Evolutionary conservation across 768 basidiomycete species (phyloP).

Genomic region (Coprinopsis sp.): DNA sequence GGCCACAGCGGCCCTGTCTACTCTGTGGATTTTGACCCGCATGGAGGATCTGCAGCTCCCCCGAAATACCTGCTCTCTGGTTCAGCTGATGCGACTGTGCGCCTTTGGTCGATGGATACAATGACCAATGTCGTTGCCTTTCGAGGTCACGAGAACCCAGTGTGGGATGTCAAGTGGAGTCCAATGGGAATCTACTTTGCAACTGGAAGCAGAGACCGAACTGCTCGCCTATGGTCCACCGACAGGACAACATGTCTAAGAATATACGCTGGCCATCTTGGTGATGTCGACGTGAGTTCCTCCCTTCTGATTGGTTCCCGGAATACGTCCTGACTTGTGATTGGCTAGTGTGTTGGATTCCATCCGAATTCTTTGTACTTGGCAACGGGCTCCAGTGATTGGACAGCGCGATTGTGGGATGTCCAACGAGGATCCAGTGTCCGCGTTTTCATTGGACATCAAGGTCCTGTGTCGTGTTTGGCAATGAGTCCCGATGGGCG

Average conservation of each 20-base stretch:
- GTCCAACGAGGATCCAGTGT: slow-evolving; percentile 94
- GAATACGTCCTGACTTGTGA: slow-evolving; percentile 3
- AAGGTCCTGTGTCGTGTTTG: slow-evolving; percentile 79
- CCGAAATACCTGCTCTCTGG: slow-evolving; percentile 87
- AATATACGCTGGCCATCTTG: slow-evolving; percentile 93
- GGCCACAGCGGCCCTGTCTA: slow-evolving; percentile 98
- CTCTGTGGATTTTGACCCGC: slow-evolving; percentile 88
- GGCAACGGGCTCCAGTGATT: slow-evolving; percentile 94
- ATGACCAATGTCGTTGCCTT: slow-evolving; percentile 92
- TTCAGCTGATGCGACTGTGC: slow-evolving; percentile 86
- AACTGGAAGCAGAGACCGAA: slow-evolving; percentile 88
- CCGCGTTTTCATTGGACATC: slow-evolving; percentile 93
- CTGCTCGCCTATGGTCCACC: slow-evolving; percentile 94
- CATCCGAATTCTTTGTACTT: slow-evolving; percentile 98
- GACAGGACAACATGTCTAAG: slow-evolving; percentile 82
- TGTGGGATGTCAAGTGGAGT: slow-evolving; percentile 99
- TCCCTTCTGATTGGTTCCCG: slow-evolving; percentile 2
- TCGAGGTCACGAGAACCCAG: slow-evolving; percentile 92
- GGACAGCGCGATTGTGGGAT: slow-evolving; percentile 96
- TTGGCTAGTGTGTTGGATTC: slow-evolving; percentile 79
- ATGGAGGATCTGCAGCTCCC: slow-evolving; percentile 78
- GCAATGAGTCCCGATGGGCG: slow-evolving; percentile 92
- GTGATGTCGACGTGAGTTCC: slow-evolving; percentile 88
- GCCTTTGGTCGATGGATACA: slow-evolving; percentile 95
- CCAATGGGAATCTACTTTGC: slow-evolving; percentile 99